Conservation (phyloP, 2,329 filamentous ascomycete genomes). For the Remersonia thermophila region DNA sequence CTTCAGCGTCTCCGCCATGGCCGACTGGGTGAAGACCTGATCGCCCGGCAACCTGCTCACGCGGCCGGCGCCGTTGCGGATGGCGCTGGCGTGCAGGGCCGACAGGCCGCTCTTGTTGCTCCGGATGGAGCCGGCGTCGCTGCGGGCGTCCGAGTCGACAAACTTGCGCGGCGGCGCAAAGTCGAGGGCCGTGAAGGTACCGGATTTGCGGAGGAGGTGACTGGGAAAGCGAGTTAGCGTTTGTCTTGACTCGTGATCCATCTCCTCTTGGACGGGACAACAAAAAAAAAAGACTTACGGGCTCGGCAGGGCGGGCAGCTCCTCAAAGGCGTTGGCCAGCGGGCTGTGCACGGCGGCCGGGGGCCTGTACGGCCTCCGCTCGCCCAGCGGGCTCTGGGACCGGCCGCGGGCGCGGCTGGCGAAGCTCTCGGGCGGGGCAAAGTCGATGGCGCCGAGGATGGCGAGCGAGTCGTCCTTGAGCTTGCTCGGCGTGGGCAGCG, state of each 20-base stretch:
- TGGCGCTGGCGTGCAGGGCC: slow-evolving; percentile 52
- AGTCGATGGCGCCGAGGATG: slow-evolving; percentile 58
- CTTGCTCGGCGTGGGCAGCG: slow-evolving; percentile 75
- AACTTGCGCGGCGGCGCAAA: slow-evolving; percentile 71
- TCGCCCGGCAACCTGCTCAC: slow-evolving; percentile 75
- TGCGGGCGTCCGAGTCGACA: slow-evolving; percentile 47
- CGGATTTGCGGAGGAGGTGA: slow-evolving; percentile 62
- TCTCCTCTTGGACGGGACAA: background rate
- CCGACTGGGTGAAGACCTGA: slow-evolving; percentile 63
- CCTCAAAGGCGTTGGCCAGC: slow-evolving; percentile 72
- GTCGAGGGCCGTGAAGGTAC: slow-evolving; percentile 67
- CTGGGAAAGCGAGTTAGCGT: slow-evolving; percentile 28
- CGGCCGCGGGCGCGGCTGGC: slow-evolving; percentile 58
- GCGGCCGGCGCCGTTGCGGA: slow-evolving; percentile 74
- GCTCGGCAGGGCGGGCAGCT: slow-evolving; percentile 74
- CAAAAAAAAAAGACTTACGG: slow-evolving; percentile 65
- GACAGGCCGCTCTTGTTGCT: slow-evolving; percentile 73
- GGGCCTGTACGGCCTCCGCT: slow-evolving; percentile 62
- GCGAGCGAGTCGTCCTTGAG: slow-evolving; percentile 72
- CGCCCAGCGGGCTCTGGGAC: slow-evolving; percentile 50
- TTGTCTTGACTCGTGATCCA: too few species aligned
- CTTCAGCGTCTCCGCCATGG: slow-evolving; percentile 49
- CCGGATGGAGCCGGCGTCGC: slow-evolving; percentile 53
- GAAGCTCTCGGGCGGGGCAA: slow-evolving; percentile 64
- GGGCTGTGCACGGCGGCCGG: slow-evolving; percentile 63